A percentile compares a stretch with the other conserved stretches of the same genome.
These are phyloP conservation scores for Blastocystis sp. DNA, from an alignment of 352 stramenopile species.

Conservation along the genomic window DNA sequence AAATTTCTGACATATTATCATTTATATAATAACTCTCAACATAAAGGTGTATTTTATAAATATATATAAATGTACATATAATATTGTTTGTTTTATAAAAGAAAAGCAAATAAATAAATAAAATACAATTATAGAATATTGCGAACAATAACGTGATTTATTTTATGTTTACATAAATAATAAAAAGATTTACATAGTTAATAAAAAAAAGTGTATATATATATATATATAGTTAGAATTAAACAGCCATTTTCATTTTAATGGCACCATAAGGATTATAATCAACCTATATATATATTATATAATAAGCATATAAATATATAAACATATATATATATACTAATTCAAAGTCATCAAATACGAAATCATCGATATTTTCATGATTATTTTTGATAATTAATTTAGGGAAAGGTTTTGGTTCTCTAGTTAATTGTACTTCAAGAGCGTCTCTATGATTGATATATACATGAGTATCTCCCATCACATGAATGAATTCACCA, in stretches of 20 bases:
- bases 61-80: no score
- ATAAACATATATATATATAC: background rate
- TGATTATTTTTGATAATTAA: conserved; percentile 51
- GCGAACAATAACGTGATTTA: no score
- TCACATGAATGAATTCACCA: conserved; percentile 91
- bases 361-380: conserved; percentile 77
- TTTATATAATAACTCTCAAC: no score
- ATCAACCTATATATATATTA: conserved; percentile 45
- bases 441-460: conserved; percentile 92
- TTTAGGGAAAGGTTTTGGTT: conserved; percentile 75
- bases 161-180: no score
- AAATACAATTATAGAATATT: no score
- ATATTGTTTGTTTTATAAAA: no score
- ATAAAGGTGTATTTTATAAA: no score
- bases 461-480: conserved; percentile 97
- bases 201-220: no score
- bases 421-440: conserved; percentile 72
- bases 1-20: no score
- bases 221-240: no score
- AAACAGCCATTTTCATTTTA: conserved; percentile 97
- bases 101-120: no score
- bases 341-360: conserved; percentile 80
- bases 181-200: no score
- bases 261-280: conserved; percentile 87
- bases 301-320: conserved; percentile 59